Evolutionary conservation across 2,329 filamentous ascomycete species (phyloP).

Genomic region (Apiospora sp.): DNA sequence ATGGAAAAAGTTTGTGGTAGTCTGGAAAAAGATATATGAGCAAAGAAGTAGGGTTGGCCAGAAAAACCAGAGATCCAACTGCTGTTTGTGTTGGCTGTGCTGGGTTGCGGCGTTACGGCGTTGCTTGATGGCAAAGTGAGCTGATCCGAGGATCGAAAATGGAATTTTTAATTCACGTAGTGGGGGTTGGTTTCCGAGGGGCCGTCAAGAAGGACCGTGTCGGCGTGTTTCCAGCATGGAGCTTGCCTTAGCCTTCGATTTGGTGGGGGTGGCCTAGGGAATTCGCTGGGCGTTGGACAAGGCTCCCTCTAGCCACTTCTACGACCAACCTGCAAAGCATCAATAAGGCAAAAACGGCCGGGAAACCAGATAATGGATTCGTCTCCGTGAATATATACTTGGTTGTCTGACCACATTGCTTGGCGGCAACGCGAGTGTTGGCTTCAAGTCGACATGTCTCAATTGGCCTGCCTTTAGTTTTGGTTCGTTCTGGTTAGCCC

Average conservation of each 20-base stretch:
- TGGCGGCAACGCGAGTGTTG: background rate
- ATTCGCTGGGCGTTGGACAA: background rate
- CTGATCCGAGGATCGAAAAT: constrained; percentile 14
- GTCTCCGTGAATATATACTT: too few relatives aligned
- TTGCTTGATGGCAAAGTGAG: constrained; percentile 8
- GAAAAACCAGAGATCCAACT: background rate
- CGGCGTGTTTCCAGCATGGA: background rate
- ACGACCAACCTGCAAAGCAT: background rate
- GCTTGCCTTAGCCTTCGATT: background rate
- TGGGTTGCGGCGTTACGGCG: constrained; percentile 10
- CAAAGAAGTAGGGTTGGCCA: background rate
- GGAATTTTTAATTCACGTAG: constrained; percentile 15
- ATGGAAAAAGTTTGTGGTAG: background rate
- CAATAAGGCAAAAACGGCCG: background rate
- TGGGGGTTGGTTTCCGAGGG: constrained; percentile 8
- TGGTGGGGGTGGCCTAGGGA: background rate
- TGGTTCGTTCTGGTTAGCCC: background rate
- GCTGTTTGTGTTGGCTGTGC: background rate
- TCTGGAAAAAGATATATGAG: background rate
- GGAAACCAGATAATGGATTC: too few relatives aligned
- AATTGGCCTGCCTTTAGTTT: background rate
- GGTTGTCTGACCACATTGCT: too few relatives aligned
- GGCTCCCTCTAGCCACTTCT: background rate
- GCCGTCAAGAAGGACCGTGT: background rate
- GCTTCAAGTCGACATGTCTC: background rate